These are phyloP conservation scores for Takashimella koratensis DNA, from an alignment of 1,284 basidiomycete species.

Conservation along the genomic window DNA sequence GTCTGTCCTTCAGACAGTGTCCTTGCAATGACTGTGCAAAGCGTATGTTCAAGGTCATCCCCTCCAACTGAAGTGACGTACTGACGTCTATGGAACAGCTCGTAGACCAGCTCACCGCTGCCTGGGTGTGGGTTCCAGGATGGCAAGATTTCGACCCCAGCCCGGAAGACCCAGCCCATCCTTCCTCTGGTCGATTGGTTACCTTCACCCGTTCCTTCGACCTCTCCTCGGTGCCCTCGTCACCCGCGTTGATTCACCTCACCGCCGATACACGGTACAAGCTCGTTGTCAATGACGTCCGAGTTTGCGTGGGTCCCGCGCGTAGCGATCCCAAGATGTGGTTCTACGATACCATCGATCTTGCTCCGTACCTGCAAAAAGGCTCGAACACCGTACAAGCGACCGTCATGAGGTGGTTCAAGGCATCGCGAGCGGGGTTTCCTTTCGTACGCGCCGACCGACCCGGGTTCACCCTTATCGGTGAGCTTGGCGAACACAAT, in stretches of 20 bases:
- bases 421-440: slow-evolving; percentile 18
- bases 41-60: too few relatives aligned
- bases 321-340: slow-evolving; percentile 17
- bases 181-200: slow-evolving; percentile 18
- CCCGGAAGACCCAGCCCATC: background rate
- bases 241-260: slow-evolving; percentile 13
- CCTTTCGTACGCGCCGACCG: slow-evolving; percentile 23
- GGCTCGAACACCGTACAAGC: slow-evolving; percentile 20
- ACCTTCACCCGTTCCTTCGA: slow-evolving; percentile 17
- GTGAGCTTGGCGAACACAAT: slow-evolving; percentile 12
- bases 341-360: slow-evolving; percentile 28
- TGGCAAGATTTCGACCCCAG: slow-evolving; percentile 16
- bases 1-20: too few relatives aligned
- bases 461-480: slow-evolving; percentile 24
- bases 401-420: slow-evolving; percentile 25
- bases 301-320: slow-evolving; percentile 26
- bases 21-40: too few relatives aligned
- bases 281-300: slow-evolving; percentile 22
- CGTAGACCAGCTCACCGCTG: slow-evolving; percentile 14
- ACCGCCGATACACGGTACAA: slow-evolving; percentile 35
- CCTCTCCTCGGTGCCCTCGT: slow-evolving; percentile 1
- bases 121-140: slow-evolving; percentile 28
- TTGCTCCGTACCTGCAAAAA: slow-evolving; percentile 14
- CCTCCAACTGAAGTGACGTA: too few relatives aligned
- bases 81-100: too few relatives aligned